Evolutionary conservation across 2,329 filamentous ascomycete genomes (phyloP), one percentile per base, ranked within the genome.

Genomic region (Tolypocladium album): DNA sequence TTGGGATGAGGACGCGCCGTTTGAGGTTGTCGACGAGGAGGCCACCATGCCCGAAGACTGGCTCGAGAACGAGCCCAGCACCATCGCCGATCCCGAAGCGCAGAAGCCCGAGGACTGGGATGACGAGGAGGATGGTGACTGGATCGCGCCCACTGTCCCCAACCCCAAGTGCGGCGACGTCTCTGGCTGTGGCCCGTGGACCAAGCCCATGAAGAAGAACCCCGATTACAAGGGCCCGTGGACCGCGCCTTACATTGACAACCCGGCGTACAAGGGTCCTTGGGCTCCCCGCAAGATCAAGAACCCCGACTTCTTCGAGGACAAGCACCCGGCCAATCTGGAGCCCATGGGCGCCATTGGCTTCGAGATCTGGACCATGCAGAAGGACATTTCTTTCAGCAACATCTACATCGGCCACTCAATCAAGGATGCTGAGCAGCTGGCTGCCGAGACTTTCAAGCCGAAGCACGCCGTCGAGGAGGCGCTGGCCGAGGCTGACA

Each of bases 341-440:
- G 94, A 99, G 83, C 92, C 94, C 67, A 97, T 99, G 76, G 94
- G 94, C 72, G 93, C 91, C 80, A 92, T 97, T 79, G 94, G 94
- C 69, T 97, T 97, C 72, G 94, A 99, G 79, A 93, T 99, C 79
- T 99, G 94, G 94, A 97, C 94, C 70, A 99, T 99, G 94, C 93
- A 97, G 80, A 96, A 87, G 75, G 89, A 97, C 73, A 97, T 99
- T 69, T 88, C 97, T 70, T 97, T 99, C 71, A 91, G 97, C 86
- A 99, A 99, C 87, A 95, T 99, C 82, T 99, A 97, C 85, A 92
- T 99, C 74, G 94, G 94, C 65, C 94, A 99, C 86, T 97, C 93
- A 24, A 75, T 94, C 67, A 91, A 91, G 72, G 94, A 99, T 67
- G 94, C 94, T 64, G 86, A 89, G 76, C 89, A 92, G 79, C 82